Conservation (phyloP, 2,329 filamentous ascomycete genomes). For the Xylariales sp. region DNA sequence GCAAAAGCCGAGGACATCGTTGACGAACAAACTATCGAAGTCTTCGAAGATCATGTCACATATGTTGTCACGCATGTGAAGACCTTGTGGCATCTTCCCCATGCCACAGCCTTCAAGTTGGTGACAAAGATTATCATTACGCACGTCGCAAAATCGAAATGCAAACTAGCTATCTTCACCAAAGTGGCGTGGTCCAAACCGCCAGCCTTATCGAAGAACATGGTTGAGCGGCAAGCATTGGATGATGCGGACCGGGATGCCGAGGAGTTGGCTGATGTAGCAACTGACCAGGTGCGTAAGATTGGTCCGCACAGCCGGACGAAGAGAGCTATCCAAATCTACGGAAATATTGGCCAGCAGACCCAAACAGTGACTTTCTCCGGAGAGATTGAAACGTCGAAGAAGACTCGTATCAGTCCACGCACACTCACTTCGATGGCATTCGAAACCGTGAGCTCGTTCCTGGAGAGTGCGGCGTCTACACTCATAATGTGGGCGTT, state of each 20-base stretch:
- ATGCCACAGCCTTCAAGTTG: conserved; percentile 71
- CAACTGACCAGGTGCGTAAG: conserved; percentile 71
- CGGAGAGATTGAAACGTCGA: conserved; percentile 39
- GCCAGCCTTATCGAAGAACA: conserved; percentile 54
- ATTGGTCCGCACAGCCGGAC: conserved; percentile 70
- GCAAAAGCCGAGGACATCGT: conserved; percentile 58
- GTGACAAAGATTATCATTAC: conserved; percentile 92
- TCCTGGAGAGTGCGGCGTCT: conserved; percentile 69
- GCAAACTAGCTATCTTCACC: conserved; percentile 83
- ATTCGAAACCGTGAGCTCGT: conserved; percentile 66
- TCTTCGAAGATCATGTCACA: conserved; percentile 69
- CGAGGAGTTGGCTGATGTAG: conserved; percentile 68
- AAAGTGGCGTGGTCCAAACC: conserved; percentile 80
- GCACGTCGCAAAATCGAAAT: conserved; percentile 84
- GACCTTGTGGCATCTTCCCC: conserved; percentile 79
- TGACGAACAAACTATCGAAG: conserved; percentile 83
- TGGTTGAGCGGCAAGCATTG: conserved; percentile 67
- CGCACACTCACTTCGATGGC: conserved; percentile 64
- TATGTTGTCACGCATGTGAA: conserved; percentile 61
- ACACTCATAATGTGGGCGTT: conserved; percentile 75
- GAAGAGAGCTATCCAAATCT: conserved; percentile 73
- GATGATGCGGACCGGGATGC: conserved; percentile 70
- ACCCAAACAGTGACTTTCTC: conserved; percentile 59
- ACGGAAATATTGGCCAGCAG: conserved; percentile 68
- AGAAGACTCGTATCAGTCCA: conserved; percentile 56